Evolutionary conservation across 2,329 filamentous ascomycete species (phyloP).

Genomic region (Fusarium sp.): DNA sequence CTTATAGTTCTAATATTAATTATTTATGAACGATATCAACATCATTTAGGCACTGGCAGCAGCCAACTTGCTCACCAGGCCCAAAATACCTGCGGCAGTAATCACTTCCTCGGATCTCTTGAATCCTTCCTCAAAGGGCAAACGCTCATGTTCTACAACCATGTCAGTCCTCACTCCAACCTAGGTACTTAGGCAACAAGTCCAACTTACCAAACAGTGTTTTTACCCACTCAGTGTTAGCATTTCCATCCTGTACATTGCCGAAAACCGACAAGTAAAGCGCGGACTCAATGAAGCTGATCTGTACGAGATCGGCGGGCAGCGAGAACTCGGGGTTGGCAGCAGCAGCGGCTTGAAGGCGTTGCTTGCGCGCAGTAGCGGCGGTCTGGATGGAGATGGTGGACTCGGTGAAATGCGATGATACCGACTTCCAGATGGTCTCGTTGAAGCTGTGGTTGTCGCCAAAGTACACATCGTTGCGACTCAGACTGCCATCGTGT

Average conservation of each 20-base stretch:
- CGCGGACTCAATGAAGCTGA: slow-evolving; percentile 44
- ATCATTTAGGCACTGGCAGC: slow-evolving; percentile 15
- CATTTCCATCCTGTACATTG: slow-evolving; percentile 31
- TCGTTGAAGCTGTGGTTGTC: slow-evolving; percentile 46
- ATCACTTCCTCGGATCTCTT: slow-evolving; percentile 30
- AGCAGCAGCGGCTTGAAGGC: slow-evolving; percentile 32
- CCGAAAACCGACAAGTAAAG: slow-evolving; percentile 44
- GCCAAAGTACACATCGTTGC: slow-evolving; percentile 41
- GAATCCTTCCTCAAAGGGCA: slow-evolving; percentile 43
- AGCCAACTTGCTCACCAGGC: slow-evolving; percentile 34
- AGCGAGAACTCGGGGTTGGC: slow-evolving; percentile 39
- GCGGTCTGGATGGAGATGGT: slow-evolving; percentile 45
- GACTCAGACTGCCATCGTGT: slow-evolving; percentile 46
- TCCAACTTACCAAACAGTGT: slow-evolving; percentile 40
- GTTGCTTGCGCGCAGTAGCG: slow-evolving; percentile 40
- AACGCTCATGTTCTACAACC: slow-evolving; percentile 33
- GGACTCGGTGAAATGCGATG: slow-evolving; percentile 37
- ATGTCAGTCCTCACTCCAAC: slow-evolving; percentile 1
- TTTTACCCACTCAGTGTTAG: slow-evolving; percentile 43
- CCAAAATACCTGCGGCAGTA: slow-evolving; percentile 37
- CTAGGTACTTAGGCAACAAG: fast-evolving
- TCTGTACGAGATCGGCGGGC: slow-evolving; percentile 6
- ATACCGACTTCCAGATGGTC: slow-evolving; percentile 38
- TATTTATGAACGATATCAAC: not conserved
- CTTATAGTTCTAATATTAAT: no score